A percentile compares a stretch with the other conserved stretches of the same genome.
phyloP scores from a whole-genome alignment of 2,329 filamentous ascomycete genomes.

The Chaetomium sp. region DNA sequence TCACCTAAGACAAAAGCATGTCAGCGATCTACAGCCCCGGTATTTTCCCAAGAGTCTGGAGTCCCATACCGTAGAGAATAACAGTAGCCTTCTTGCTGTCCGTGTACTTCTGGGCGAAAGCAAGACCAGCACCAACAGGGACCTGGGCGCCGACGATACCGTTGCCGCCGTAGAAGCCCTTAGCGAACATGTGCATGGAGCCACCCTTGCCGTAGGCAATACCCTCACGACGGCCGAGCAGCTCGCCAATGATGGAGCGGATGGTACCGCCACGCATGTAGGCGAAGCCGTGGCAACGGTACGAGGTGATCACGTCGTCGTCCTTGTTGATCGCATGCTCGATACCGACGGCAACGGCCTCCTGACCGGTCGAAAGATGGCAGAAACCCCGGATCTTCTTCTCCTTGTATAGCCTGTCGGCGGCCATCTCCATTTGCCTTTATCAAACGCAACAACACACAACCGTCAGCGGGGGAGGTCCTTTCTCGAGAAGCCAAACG shows the following conservation, averaged over 20 bases:
- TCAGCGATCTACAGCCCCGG: neutral
- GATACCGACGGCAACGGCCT: slow-evolving; percentile 94
- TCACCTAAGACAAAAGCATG: slow-evolving; percentile 48
- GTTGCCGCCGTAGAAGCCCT: slow-evolving; percentile 97
- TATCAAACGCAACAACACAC: slow-evolving; percentile 6
- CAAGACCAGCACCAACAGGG: slow-evolving; percentile 90
- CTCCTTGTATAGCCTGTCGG: slow-evolving; percentile 98
- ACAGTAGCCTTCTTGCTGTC: slow-evolving; percentile 79
- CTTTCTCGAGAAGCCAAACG: too few species aligned
- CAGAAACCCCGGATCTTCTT: slow-evolving; percentile 99
- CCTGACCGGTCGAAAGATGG: slow-evolving; percentile 94
- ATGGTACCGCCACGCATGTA: slow-evolving; percentile 90
- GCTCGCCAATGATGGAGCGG: slow-evolving; percentile 90
- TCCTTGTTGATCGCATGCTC: slow-evolving; percentile 88
- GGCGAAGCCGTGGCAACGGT: slow-evolving; percentile 98
- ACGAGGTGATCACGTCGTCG: slow-evolving; percentile 95
- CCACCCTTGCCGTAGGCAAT: slow-evolving; percentile 99
- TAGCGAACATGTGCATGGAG: slow-evolving; percentile 99
- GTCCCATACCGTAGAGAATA: slow-evolving; percentile 63
- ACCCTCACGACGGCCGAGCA: slow-evolving; percentile 89
- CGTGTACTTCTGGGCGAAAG: slow-evolving; percentile 94
- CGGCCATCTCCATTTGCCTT: slow-evolving; percentile 99
- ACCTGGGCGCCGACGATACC: slow-evolving; percentile 99
- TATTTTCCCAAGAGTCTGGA: neutral
- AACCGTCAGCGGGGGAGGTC: neutral